Percentiles rank a stretch among this genome's conserved stretches.
These are phyloP conservation scores for Tritrichomonas foetus DNA, from an alignment of 208 protist genomes.

Conservation along the genomic window DNA sequence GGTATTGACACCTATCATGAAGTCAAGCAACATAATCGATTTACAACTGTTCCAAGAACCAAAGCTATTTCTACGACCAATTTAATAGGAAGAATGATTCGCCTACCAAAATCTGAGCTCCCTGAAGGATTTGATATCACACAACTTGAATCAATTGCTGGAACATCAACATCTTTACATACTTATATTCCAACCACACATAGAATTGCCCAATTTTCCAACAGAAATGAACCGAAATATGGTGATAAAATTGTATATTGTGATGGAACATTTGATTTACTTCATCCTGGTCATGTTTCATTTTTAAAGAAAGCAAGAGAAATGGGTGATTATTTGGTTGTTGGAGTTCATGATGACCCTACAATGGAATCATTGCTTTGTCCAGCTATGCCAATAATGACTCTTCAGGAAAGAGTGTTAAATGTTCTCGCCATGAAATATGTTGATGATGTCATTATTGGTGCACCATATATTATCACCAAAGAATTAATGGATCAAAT, in stretches of 20 bases:
- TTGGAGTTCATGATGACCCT: conserved; percentile 89
- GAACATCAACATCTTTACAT: not conserved
- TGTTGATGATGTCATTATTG: conserved; percentile 94
- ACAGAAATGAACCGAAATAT: conserved; percentile 59
- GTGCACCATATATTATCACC: conserved; percentile 80
- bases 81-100: conserved; percentile 89
- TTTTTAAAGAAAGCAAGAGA: conserved; percentile 76
- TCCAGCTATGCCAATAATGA: too few species aligned
- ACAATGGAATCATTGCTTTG: too few species aligned
- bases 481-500: conserved; percentile 70
- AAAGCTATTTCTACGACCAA: conserved; percentile 93
- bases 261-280: conserved; percentile 90
- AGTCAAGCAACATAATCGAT: conserved; percentile 46
- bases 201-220: too few species aligned
- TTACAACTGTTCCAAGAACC: conserved; percentile 81
- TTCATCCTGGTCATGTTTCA: conserved; percentile 60
- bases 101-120: conserved; percentile 73
- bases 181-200: conserved; percentile 75
- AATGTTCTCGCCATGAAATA: conserved; percentile 84
- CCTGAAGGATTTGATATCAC: not conserved
- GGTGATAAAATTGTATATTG: conserved; percentile 86
- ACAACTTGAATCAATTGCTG: not conserved
- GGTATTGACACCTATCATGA: conserved; percentile 47
- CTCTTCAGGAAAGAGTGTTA: conserved; percentile 90
- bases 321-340: conserved; percentile 84